Conservation (phyloP, 495 filamentous ascomycete species). For the Cercophora scortea region DNA sequence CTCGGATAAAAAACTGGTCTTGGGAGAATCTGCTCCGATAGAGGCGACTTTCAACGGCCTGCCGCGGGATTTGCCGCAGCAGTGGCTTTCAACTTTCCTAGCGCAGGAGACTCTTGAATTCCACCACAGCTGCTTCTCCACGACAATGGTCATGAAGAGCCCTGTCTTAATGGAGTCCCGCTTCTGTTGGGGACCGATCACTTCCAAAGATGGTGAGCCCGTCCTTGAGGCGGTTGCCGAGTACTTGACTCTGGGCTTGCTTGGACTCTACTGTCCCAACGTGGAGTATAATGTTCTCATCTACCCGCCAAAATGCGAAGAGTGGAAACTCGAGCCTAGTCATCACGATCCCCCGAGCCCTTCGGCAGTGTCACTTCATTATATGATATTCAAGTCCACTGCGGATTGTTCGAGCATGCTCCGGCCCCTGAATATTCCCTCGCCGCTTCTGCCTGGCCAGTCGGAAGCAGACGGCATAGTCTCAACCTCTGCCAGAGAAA, state of each 20-base stretch:
- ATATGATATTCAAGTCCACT: conserved; percentile 25
- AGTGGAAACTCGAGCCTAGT: conserved; percentile 23
- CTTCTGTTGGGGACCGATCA: conserved; percentile 13
- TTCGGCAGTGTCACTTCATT: conserved; percentile 20
- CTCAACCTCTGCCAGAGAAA: not conserved
- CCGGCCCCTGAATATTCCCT: conserved; percentile 4
- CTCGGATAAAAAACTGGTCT: conserved; percentile 17
- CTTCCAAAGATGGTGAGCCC: conserved; percentile 6
- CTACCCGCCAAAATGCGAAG: conserved; percentile 31
- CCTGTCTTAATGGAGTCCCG: not conserved
- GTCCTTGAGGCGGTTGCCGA: conserved; percentile 20
- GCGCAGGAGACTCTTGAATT: conserved; percentile 23
- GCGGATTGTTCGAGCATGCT: conserved; percentile 12
- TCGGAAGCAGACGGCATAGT: not conserved
- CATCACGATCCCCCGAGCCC: conserved; percentile 12
- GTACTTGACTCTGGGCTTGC: conserved; percentile 20
- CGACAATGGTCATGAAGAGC: conserved; percentile 12
- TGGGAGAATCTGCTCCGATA: conserved; percentile 16
- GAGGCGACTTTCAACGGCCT: conserved; percentile 25
- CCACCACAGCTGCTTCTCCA: conserved; percentile 20
- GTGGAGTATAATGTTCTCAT: conserved; percentile 30
- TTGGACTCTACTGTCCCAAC: conserved; percentile 23
- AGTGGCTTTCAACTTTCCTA: conserved; percentile 30
- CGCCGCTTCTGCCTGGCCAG: not conserved
- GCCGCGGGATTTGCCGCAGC: conserved; percentile 12